phyloP scores from a whole-genome alignment of 805 yeast genomes.

The Metschnikowia colocasiae region DNA sequence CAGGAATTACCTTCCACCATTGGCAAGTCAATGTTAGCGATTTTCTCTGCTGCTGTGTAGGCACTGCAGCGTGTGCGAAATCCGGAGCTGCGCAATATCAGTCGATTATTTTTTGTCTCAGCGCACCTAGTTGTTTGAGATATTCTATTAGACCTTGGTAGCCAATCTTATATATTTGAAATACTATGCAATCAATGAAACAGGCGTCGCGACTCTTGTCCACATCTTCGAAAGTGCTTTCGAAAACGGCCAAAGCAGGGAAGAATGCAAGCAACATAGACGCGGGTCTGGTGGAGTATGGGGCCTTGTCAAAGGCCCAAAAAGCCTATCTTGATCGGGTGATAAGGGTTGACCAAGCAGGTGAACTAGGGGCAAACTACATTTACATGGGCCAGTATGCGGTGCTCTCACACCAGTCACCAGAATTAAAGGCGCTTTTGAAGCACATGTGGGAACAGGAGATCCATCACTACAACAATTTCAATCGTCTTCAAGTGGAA shows the following conservation, averaged over 20 bases:
- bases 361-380: conserved; percentile 92
- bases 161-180: neutral
- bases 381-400: conserved; percentile 89
- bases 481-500: conserved; percentile 68
- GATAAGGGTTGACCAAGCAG: conserved; percentile 95
- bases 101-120: conserved; percentile 1
- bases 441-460: conserved; percentile 99
- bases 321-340: conserved; percentile 67
- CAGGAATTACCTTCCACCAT: conserved; percentile 52
- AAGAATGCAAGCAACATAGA: neutral
- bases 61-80: neutral
- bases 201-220: conserved; percentile 1
- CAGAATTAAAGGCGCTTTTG: conserved; percentile 72
- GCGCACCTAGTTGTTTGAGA: neutral
- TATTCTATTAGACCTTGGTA: neutral
- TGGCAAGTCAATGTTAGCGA: conserved; percentile 45
- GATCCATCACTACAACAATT: conserved; percentile 81
- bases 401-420: conserved; percentile 66
- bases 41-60: conserved; percentile 25
- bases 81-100: conserved; percentile 2
- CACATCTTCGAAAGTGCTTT: conserved; percentile 5
- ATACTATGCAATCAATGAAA: neutral
- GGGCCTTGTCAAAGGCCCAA: conserved; percentile 50
- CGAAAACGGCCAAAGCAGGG: conserved; percentile 6
- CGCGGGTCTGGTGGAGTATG: conserved; percentile 26